These are phyloP conservation scores for Syzygium aqueum DNA, from an alignment of 345 rosid genomes.

Conservation along the genomic window DNA sequence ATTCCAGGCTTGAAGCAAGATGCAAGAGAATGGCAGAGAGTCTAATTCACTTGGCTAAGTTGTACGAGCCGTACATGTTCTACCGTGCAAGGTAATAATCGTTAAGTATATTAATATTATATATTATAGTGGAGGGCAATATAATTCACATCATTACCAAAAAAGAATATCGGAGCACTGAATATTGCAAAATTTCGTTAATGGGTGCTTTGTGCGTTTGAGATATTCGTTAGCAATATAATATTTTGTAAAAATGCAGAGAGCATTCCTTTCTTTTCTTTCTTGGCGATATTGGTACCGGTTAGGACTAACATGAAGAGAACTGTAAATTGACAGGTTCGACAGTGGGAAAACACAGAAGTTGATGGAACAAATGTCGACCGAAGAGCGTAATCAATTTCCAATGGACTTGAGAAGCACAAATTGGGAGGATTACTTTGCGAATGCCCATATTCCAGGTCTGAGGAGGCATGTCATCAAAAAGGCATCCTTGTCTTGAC, in stretches of 20 bases:
- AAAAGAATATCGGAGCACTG: neutral
- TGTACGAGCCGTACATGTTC: conserved; percentile 5
- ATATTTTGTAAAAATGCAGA: no score
- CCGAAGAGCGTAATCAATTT: conserved; percentile 21
- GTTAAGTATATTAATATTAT: neutral
- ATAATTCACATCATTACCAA: neutral
- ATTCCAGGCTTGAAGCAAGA: neutral
- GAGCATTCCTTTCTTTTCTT: no score
- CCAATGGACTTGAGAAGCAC: conserved; percentile 15
- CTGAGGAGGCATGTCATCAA: neutral
- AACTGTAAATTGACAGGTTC: conserved; percentile 11
- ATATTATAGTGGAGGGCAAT: neutral
- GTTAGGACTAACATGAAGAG: no score
- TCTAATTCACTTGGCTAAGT: neutral
- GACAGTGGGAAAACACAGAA: conserved; percentile 18
- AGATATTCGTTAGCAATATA: no score
- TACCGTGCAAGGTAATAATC: conserved; percentile 4
- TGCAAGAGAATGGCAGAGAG: neutral
- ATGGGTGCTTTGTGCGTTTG: no score
- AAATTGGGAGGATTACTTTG: conserved; percentile 29
- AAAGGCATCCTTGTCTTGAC: neutral
- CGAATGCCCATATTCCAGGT: conserved; percentile 22
- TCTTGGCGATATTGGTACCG: neutral
- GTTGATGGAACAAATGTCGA: conserved; percentile 14
- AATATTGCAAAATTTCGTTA: no score